Evolutionary conservation across 305 asterid species (phyloP), one percentile per base, ranked within the genome.

Genomic region (Rubia balearica): DNA sequence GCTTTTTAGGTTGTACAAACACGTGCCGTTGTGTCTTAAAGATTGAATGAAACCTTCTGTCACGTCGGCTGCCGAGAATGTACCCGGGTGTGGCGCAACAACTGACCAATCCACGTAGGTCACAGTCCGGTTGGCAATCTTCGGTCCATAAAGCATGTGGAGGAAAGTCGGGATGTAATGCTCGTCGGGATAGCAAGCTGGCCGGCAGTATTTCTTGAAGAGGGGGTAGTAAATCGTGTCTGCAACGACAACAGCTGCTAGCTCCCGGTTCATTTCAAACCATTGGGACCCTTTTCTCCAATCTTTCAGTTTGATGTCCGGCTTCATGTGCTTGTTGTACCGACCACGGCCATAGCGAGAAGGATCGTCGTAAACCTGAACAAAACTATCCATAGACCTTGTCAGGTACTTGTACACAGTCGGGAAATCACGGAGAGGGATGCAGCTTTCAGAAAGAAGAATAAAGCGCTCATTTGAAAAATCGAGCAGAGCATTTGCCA

Each of bases 221-320:
- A 89, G 77, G 10, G 64, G 40, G 77, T 91, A 91, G 76, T 89
- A 94, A n/a, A n/a, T n/a, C n/a, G 90, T 73, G 74, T 94, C 97
- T 0, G 92, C 81, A 22, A 94, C 84, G 41, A 94, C 67, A 73
- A 80, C 72, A 80, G 90, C 56, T 11, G 99, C 99, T 61, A 94
- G 65, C 51, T 73, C 51, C 3, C 99, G 96, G 17, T 85, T 90
- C 74, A 91, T 82, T 83, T 94, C 99, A 27, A 94, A 94, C 99
- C 99, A 94, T 19, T 94, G 96, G 1, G 99, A 94, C 19, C 99
- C 99, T 88, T 94, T 94, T 69, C 96, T 83, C 99, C 99, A 94
- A 22, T 94, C 96, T 22, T 81, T 51, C 33, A 87, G 93, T 40
- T 41, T 78, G 55, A 94, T 81, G 68, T 86, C 73, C 7, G 99